A percentile compares a stretch with the other conserved stretches of the same genome.
phyloP scores from a whole-genome alignment of 768 basidiomycete genomes.

The Termitomyces heimii region DNA sequence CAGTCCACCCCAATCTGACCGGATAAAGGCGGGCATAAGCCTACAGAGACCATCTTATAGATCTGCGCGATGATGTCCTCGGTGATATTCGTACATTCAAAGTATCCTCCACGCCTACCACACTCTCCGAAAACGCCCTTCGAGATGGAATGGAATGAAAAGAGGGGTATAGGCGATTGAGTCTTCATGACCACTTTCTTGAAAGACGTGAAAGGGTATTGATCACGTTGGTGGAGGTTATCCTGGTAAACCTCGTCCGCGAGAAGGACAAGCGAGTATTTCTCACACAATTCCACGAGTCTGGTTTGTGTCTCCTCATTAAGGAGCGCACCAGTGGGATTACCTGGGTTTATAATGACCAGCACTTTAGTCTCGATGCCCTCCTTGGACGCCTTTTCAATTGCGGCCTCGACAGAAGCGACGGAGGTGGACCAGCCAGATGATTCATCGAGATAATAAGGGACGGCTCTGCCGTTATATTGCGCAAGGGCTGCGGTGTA shows the following conservation, averaged over 20 bases:
- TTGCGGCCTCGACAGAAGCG: slow-evolving; percentile 55
- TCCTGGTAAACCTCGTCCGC: slow-evolving; percentile 99
- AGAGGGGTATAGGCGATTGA: slow-evolving; percentile 70
- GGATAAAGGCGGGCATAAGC: slow-evolving; percentile 81
- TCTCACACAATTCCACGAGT: slow-evolving; percentile 81
- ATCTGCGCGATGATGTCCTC: slow-evolving; percentile 77
- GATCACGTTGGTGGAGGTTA: slow-evolving; percentile 70
- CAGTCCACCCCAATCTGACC: slow-evolving; percentile 95
- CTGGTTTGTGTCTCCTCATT: slow-evolving; percentile 62
- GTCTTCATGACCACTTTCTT: slow-evolving; percentile 76
- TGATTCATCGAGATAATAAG: slow-evolving; percentile 85
- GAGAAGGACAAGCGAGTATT: slow-evolving; percentile 80
- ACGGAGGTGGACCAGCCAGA: slow-evolving; percentile 80
- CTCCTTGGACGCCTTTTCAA: slow-evolving; percentile 57
- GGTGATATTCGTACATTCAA: slow-evolving; percentile 82
- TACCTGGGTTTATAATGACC: slow-evolving; percentile 98
- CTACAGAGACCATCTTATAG: slow-evolving; percentile 95
- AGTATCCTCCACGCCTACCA: slow-evolving; percentile 95
- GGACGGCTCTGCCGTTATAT: slow-evolving; percentile 70
- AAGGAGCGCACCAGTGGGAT: slow-evolving; percentile 90
- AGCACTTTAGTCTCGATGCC: slow-evolving; percentile 73
- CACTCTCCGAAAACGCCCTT: slow-evolving; percentile 97
- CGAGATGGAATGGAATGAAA: slow-evolving; percentile 97
- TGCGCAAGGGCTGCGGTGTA: slow-evolving; percentile 95
- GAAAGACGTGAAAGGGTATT: slow-evolving; percentile 86